phyloP scores from a whole-genome alignment of 805 yeast genomes.

The Wickerhamiella cacticola region DNA sequence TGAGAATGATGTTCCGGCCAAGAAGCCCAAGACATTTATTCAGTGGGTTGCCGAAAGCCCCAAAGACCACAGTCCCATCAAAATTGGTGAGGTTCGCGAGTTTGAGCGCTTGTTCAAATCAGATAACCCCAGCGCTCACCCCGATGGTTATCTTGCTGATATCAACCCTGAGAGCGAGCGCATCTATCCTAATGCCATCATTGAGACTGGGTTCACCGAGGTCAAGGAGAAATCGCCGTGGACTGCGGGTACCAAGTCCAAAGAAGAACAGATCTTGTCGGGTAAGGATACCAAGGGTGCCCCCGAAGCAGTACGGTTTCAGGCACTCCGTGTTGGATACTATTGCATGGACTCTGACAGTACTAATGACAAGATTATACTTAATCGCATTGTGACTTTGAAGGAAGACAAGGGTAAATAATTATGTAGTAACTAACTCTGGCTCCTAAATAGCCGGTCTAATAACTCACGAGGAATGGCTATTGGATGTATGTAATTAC shows the following conservation, averaged over 20 bases:
- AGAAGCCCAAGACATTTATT: conserved; percentile 88
- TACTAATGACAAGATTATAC: conserved; percentile 45
- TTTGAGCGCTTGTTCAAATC: conserved; percentile 80
- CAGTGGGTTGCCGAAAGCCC: conserved; percentile 85
- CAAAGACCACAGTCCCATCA: conserved; percentile 50
- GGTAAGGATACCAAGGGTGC: conserved; percentile 48
- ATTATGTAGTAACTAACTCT: conserved; percentile 17
- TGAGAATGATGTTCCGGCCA: conserved; percentile 45
- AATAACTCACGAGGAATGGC: conserved; percentile 39
- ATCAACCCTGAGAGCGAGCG: conserved; percentile 71
- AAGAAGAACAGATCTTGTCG: conserved; percentile 39
- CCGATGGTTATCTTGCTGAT: conserved; percentile 79
- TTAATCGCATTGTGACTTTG: conserved; percentile 87
- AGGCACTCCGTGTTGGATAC: conserved; percentile 93
- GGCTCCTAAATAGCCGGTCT: conserved; percentile 35
- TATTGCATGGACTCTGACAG: conserved; percentile 82
- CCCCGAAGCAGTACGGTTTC: conserved; percentile 87
- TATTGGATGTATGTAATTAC: conserved; percentile 77
- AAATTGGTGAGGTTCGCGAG: conserved; percentile 64
- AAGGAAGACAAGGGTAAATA: conserved; percentile 49
- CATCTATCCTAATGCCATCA: conserved; percentile 48
- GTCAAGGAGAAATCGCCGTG: conserved; percentile 64
- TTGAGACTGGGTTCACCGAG: conserved; percentile 67
- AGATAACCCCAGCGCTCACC: conserved; percentile 81
- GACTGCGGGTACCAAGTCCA: conserved; percentile 43